Conservation (phyloP, 495 filamentous ascomycete genomes). For the Cercophora scortea region DNA sequence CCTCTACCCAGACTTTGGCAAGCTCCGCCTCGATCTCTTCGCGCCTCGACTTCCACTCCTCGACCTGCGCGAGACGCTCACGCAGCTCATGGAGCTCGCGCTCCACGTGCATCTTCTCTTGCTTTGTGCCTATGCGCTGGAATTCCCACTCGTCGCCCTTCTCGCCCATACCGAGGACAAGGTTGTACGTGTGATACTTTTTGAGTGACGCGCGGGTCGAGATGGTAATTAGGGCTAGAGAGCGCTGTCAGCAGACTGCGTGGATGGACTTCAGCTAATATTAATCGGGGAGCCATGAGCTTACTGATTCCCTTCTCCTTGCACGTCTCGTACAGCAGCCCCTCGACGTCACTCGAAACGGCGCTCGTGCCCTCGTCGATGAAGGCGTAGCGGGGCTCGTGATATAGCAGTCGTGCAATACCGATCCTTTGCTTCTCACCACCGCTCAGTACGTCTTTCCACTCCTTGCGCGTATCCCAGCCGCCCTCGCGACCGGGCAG, state of each 20-base stretch:
- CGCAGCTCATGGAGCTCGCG: slow-evolving; percentile 78
- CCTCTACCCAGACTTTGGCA: slow-evolving; percentile 48
- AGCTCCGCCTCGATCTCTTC: slow-evolving; percentile 60
- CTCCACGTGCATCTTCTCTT: slow-evolving; percentile 86
- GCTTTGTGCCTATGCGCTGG: slow-evolving; percentile 83
- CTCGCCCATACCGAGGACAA: slow-evolving; percentile 69
- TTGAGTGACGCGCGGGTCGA: slow-evolving; percentile 88
- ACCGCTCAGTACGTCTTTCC: slow-evolving; percentile 94
- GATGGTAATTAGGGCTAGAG: slow-evolving; percentile 74
- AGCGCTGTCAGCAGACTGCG: neutral
- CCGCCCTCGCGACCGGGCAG: slow-evolving; percentile 87
- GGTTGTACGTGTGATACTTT: slow-evolving; percentile 86
- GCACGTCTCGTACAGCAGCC: slow-evolving; percentile 80
- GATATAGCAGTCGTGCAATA: slow-evolving; percentile 84
- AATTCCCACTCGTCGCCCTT: slow-evolving; percentile 70
- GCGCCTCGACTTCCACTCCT: slow-evolving; percentile 71
- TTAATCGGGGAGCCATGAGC: slow-evolving; percentile 15
- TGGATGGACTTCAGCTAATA: neutral
- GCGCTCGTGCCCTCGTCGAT: slow-evolving; percentile 94
- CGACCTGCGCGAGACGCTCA: slow-evolving; percentile 70
- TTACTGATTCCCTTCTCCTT: slow-evolving; percentile 88
- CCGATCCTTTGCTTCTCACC: slow-evolving; percentile 98
- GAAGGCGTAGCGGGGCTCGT: slow-evolving; percentile 88
- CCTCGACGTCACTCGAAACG: slow-evolving; percentile 90
- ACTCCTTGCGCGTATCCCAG: slow-evolving; percentile 94